phyloP scores from a whole-genome alignment of 129 eudicot species.

The Erigeron canadensis region DNA sequence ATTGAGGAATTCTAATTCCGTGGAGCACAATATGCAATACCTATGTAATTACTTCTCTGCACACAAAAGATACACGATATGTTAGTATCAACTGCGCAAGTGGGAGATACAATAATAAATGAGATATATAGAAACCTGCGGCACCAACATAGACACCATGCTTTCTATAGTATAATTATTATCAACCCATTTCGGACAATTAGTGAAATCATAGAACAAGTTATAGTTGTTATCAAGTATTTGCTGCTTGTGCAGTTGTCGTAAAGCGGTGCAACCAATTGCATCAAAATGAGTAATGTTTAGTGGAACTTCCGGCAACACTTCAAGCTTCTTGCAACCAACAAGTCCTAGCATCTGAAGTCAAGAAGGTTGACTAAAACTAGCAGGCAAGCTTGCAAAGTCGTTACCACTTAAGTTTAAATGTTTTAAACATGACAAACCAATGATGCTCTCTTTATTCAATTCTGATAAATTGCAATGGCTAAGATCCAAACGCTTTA shows the following conservation, averaged over 20 bases:
- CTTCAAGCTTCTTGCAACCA: constrained; percentile 12
- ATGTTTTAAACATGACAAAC: background rate
- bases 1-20: constrained; percentile 1
- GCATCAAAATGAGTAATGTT: constrained; percentile 12
- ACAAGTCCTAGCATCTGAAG: background rate
- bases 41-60: background rate
- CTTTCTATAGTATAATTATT: constrained; percentile 1
- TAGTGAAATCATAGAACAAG: background rate
- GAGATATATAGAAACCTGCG: background rate
- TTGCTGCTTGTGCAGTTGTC: background rate
- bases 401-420: background rate
- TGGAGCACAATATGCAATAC: constrained; percentile 3
- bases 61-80: background rate
- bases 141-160: constrained; percentile 4
- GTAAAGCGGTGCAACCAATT: constrained; percentile 16
- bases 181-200: constrained; percentile 6
- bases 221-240: background rate
- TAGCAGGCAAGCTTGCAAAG: constrained; percentile 15
- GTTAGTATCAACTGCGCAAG: background rate
- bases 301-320: constrained; percentile 16
- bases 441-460: background rate
- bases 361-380: background rate
- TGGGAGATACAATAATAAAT: background rate
- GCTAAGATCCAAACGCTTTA: background rate
- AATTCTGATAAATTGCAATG: background rate